These are phyloP conservation scores for Phalaenopsis equestris DNA, from an alignment of 106 monocot genomes.

Conservation along the genomic window DNA sequence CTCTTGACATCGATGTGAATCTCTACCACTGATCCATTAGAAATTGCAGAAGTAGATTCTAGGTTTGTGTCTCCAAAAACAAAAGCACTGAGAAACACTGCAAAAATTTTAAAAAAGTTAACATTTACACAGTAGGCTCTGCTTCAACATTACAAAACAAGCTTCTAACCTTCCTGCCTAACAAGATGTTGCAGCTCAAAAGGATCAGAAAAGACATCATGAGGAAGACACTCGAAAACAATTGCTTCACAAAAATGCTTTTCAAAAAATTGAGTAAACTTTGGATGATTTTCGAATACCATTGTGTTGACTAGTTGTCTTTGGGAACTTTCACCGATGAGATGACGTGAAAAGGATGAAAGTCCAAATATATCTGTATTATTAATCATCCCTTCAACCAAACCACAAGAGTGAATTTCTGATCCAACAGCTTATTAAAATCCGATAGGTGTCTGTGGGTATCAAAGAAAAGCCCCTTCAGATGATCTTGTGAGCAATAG, in stretches of 20 bases:
- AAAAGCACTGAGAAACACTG: constrained; percentile 63
- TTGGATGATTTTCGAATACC: constrained; percentile 11
- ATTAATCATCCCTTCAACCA: constrained; percentile 13
- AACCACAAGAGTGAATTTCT: constrained; percentile 16
- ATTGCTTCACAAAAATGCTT: constrained; percentile 39
- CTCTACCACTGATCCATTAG: constrained; percentile 69
- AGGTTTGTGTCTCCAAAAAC: constrained; percentile 87
- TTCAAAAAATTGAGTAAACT: constrained; percentile 20
- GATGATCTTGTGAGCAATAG: constrained; percentile 18
- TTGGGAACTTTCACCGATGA: constrained; percentile 83
- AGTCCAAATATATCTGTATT: constrained; percentile 10
- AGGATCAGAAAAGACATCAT: constrained; percentile 82
- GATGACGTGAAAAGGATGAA: constrained; percentile 14
- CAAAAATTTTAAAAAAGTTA: constrained; percentile 3
- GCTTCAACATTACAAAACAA: background rate
- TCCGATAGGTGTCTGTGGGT: constrained; percentile 17
- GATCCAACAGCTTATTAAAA: constrained; percentile 19
- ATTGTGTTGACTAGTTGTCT: constrained; percentile 44
- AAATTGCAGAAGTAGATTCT: constrained; percentile 78
- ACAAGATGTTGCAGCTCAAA: constrained; percentile 88
- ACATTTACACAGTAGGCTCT: background rate
- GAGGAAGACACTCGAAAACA: constrained; percentile 64
- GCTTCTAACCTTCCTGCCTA: constrained; percentile 27
- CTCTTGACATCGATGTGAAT: constrained; percentile 30
- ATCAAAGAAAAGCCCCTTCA: constrained; percentile 14